Base-by-base conservation (phyloP, 495 filamentous ascomycete species). In the Neurospora sp. region DNA sequence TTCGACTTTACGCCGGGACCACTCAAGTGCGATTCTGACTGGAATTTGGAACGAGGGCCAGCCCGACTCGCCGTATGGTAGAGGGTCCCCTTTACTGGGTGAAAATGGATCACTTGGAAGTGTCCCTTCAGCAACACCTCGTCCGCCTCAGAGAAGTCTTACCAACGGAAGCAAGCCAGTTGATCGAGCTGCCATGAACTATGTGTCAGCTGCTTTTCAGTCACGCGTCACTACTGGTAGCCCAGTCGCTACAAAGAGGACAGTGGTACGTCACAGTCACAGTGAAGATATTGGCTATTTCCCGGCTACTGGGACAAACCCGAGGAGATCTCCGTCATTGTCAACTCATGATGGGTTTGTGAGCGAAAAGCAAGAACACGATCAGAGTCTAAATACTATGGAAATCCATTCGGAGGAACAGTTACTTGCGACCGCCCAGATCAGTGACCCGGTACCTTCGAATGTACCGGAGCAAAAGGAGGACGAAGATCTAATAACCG, bases 401-500 rank as follows among this genome's bases (percentile, higher is more conserved):
- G 70, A 44, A 5, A 31, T 31, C 20, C 5, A 18, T 3, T 10
- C n/a, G 20, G 70, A 14, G 35, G 71, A 72, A 35, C 20, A 42
- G 18, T 42, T n/a, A 6, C 7, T 18, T 35, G 18, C 14, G 7
- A 38, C 42, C 16, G 27, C 7, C 41, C 35, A 37, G 20, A 70
- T 70, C 31, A 41, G 8, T 38, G 35, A 18, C 11, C 27, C 14
- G 18, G 0, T 27, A n/a, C 20, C 4, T 35, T 16, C 27, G 12
- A 73, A 11, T 54, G 46, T 11, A 54, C n/a, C 46, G 46, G 23
- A 7, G 11, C 54, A 62, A 62, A 78, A 78, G 1, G 69, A 70
- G 18, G 79, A 83, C n/a, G 80, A 80, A 20, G 88, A 90, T 78
- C 71, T 80, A 10, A 90, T 99, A 73, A 96, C 91, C 5, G 96